These are phyloP conservation scores for Globisporangium polare DNA, from an alignment of 352 stramenopile genomes.

Conservation along the genomic window DNA sequence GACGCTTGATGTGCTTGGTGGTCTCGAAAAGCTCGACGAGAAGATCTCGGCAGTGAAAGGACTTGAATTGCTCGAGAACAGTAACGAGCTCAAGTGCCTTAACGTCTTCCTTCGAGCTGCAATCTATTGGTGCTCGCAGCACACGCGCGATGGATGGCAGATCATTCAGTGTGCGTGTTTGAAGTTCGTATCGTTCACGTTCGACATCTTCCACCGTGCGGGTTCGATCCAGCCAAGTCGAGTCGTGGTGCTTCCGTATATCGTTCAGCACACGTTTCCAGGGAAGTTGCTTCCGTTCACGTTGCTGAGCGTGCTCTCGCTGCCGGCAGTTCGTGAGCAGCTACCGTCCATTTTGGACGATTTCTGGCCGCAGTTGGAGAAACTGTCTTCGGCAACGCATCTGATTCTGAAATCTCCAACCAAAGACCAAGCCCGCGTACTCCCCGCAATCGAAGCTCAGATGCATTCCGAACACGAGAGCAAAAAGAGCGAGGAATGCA, in stretches of 20 bases:
- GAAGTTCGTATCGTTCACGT: conserved; percentile 55
- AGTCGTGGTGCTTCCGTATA: conserved; percentile 18
- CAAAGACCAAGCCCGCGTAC: neutral
- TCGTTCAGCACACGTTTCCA: conserved; percentile 56
- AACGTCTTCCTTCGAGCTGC: conserved; percentile 69
- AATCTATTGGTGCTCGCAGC: conserved; percentile 73
- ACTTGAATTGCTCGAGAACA: conserved; percentile 45
- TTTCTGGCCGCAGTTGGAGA: conserved; percentile 50
- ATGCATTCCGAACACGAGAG: neutral
- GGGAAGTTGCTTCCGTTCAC: conserved; percentile 77
- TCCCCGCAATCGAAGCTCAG: neutral
- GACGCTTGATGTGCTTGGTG: conserved; percentile 23
- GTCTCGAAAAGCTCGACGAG: conserved; percentile 11
- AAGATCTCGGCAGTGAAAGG: conserved; percentile 10
- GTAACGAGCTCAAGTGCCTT: conserved; percentile 73
- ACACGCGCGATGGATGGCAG: conserved; percentile 40
- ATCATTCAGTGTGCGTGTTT: conserved; percentile 49
- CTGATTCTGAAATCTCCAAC: conserved; percentile 4
- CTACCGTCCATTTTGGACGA: conserved; percentile 32
- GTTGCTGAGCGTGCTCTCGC: conserved; percentile 58
- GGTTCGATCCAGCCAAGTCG: conserved; percentile 19
- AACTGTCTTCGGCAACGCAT: conserved; percentile 22
- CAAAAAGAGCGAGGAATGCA: neutral
- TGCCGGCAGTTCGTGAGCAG: conserved; percentile 49
- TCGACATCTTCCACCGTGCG: conserved; percentile 27